Percentiles rank a stretch among this genome's conserved stretches.
Evolutionary conservation across 371 early-diverging fungal genomes (phyloP).

Genomic region (Mortierella sp.): DNA sequence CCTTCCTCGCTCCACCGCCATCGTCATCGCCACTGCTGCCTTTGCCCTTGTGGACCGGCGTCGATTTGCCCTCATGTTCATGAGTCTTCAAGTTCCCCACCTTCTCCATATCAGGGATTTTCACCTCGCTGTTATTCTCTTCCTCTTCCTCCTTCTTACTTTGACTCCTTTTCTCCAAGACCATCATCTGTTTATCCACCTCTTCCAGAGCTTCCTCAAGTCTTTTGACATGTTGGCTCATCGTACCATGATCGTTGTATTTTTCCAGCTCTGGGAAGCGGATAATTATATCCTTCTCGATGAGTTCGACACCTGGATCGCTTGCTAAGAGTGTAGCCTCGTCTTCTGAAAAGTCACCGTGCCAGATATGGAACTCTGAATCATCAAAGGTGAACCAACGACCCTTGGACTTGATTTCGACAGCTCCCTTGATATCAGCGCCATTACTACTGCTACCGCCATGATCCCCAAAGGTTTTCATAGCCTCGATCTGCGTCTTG

Average conservation of each 20-base stretch:
- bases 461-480: background rate
- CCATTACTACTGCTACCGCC: too few species aligned
- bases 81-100: background rate
- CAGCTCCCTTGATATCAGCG: too few species aligned
- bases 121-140: constrained; percentile 9
- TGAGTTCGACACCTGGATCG: constrained; percentile 39
- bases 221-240: constrained; percentile 10
- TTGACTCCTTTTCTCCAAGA: background rate
- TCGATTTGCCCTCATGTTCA: background rate
- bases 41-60: background rate
- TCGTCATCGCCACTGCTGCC: too few species aligned
- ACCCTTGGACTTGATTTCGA: constrained; percentile 44
- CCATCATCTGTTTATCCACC: constrained; percentile 19
- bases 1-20: too few species aligned
- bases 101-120: constrained; percentile 20
- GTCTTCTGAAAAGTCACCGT: constrained; percentile 45
- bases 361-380: constrained; percentile 47
- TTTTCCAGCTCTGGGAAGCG: constrained; percentile 42
- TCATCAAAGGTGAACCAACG: constrained; percentile 53
- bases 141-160: background rate
- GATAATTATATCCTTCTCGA: constrained; percentile 48
- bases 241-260: constrained; percentile 19
- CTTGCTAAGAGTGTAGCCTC: constrained; percentile 31
- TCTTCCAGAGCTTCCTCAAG: constrained; percentile 21
- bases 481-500: constrained; percentile 34